Percentiles rank a stretch among this genome's conserved stretches.
phyloP scores from a whole-genome alignment of 257 asterid genomes.

The Cruciata laevipes region DNA sequence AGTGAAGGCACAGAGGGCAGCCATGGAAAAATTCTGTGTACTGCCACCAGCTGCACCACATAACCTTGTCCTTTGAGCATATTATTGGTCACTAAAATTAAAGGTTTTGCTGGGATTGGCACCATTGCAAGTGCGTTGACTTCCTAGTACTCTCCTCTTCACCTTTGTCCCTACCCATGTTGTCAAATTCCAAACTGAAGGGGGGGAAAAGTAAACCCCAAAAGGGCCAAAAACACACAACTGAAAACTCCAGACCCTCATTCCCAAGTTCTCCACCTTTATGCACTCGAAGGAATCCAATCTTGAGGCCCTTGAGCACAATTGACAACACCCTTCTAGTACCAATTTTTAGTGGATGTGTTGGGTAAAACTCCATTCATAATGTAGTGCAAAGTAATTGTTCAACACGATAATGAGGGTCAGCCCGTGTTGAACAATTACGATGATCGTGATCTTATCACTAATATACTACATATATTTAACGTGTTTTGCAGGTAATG shows the following conservation, averaged over 20 bases:
- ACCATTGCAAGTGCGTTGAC: conserved; percentile 18
- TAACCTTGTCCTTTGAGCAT: conserved; percentile 1
- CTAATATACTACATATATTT: too few relatives aligned
- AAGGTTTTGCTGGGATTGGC: background rate
- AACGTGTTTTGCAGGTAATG: too few relatives aligned
- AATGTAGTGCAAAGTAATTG: background rate
- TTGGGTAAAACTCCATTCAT: background rate
- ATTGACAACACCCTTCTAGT: background rate
- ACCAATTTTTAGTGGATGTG: background rate
- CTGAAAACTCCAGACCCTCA: background rate
- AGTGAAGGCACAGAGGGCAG: background rate
- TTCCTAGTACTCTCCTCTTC: background rate
- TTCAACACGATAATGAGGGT: too few relatives aligned
- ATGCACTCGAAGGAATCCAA: background rate
- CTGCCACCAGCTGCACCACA: conserved; percentile 10
- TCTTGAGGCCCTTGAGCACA: conserved; percentile 1
- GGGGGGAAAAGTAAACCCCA: background rate
- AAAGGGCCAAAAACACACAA: background rate
- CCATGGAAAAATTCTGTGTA: conserved; percentile 4
- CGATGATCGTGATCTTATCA: too few relatives aligned
- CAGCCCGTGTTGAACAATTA: background rate
- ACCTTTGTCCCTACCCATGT: conserved; percentile 1
- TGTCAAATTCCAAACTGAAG: conserved; percentile 2
- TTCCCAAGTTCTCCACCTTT: background rate
- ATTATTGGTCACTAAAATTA: conserved; percentile 12